Base-by-base conservation (phyloP, 1,284 basidiomycete species). In the Microbotryum silenes-acaulis region DNA sequence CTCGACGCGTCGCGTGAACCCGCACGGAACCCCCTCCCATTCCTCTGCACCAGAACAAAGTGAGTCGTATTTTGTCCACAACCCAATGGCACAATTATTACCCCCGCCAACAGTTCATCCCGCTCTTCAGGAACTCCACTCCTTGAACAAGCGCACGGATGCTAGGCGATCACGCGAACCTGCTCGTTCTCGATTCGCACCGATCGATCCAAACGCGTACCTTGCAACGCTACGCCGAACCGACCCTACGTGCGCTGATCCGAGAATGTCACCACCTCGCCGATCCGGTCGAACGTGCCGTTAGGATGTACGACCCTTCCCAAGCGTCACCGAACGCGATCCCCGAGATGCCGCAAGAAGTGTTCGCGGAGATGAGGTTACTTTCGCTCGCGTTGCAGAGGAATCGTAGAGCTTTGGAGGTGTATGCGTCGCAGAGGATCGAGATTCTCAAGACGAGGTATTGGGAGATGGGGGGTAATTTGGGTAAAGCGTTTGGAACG, bases 381-480 rank as follows among this genome's bases (percentile, higher is more conserved):
- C 85, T 88, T 72, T 90, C 96, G 74, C 87, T 92, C 9, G 84
- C 89, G 29, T 87, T 93, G 64, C 80, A 85, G 51, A 83, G 91
- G 67, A 96, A 97, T 80, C 94, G 96, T 75, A 86, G 94, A 18
- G 91, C 90, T 73, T 80, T 97, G 8, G 82, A 97, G 45, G 91
- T 91, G 1, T 98, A 97, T 77, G 89, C 97, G 74, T 78, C 83
- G 33, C 87, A 89, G 74, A 83, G 94, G 37, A 77, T 91, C 49
- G 86, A 90, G 71, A 84, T 85, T 61, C 82, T 97, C 59, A 83
- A 85, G 68, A 85, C 88, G 71, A 81, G 89, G 77, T 94, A 90
- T 76, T 97, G 93, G 92, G 79, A 83, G n/a, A 83, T 84, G 16
- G 91, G 91, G n/a, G 92, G 89, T n/a, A 86, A 89, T 2, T 77